Base-by-base conservation (phyloP, 164 flowering plant genomes). In the Vitis rupestris region DNA sequence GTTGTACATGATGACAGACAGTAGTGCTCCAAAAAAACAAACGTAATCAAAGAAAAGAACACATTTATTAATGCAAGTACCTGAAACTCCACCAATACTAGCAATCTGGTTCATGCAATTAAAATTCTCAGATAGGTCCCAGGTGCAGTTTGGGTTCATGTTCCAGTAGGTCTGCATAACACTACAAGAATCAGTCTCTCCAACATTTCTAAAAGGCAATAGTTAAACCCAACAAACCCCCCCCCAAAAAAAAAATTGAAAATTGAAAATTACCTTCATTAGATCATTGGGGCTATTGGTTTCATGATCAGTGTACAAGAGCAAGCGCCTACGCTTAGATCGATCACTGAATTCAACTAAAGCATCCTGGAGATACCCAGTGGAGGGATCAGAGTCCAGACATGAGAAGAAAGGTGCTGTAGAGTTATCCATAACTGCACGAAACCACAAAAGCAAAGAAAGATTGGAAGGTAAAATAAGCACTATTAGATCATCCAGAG, bases 301-400 rank as follows among this genome's bases (percentile, higher is more conserved):
- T 29, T 68, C 27, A 27, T 69, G 67, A 27, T 27, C 59, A 29
- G 61, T 15, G 64, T 44, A 68, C 17, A 67, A 53, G 27, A 55
- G 11, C 72, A 85, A 64, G 3, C 86, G 82, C 11, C 88, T 65
- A 57, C 90, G 68, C 73, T 90, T 90, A 4, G 82, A 69, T 7
- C 69, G 74, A 59, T 78, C 79, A 13, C 67, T 75, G 74, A 82
- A 85, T 59, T 87, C 85, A 16, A 84, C 48, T 72, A 90, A 70
- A 27, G 87, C 96, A 50, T 90, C 96, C 68, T 90, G 77, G 9
- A 90, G 70, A 63, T 90, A 90, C 15, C 96, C 96, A 0, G 87
- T 84, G 2, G 92, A 85, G 50, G 66, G 61, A 23, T 58, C 84
- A 51, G 73, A 70, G 12, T 78, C 74, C 10, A 61, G 44, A 47